phyloP scores from a whole-genome alignment of 257 asterid species.

The Leonotis leonurus region DNA sequence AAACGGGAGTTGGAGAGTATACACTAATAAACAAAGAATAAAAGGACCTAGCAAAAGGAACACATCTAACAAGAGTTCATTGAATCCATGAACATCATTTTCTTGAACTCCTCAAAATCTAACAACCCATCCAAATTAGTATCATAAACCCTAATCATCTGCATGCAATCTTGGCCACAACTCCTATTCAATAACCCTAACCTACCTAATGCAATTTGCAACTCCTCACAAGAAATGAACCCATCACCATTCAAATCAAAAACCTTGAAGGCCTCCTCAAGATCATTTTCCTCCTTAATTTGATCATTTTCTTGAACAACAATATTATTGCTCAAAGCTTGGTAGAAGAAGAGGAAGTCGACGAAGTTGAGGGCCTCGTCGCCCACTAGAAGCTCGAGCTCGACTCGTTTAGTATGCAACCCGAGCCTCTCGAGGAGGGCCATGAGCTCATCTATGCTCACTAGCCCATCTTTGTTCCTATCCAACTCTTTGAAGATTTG shows the following conservation, averaged over 20 bases:
- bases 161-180: conserved; percentile 30
- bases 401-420: conserved; percentile 21
- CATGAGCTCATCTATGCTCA: conserved; percentile 40
- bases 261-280: conserved; percentile 33
- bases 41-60: too few species aligned
- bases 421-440: conserved; percentile 33
- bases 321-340: conserved; percentile 7
- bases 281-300: conserved; percentile 16
- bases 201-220: conserved; percentile 30
- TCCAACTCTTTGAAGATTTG: conserved; percentile 45
- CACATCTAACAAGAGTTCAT: background rate
- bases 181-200: conserved; percentile 42
- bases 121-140: conserved; percentile 48
- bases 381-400: conserved; percentile 44
- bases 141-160: conserved; percentile 40
- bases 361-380: conserved; percentile 25
- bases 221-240: conserved; percentile 45
- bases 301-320: background rate
- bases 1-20: background rate
- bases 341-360: conserved; percentile 44
- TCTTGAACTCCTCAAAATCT: conserved; percentile 61
- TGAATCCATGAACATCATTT: conserved; percentile 38
- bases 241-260: conserved; percentile 53
- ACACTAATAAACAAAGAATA: too few species aligned
- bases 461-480: conserved; percentile 36